Conservation (phyloP, 352 stramenopile species). For the Thraustotheca clavata region DNA sequence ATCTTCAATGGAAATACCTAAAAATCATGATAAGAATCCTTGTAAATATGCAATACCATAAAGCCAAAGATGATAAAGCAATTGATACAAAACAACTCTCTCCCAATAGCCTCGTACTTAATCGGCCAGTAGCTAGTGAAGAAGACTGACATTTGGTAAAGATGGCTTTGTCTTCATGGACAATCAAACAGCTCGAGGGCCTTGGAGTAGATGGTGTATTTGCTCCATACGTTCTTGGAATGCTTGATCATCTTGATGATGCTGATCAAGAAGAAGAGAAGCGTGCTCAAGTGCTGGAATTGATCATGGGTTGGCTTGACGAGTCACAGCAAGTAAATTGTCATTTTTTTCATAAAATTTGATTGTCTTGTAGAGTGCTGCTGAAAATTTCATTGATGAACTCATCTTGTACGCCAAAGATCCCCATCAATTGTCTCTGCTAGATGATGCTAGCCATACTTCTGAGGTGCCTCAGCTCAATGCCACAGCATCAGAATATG, state of each 20-base stretch:
- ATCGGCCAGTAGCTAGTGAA: no score
- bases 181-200: slow-evolving; percentile 46
- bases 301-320: slow-evolving; percentile 75
- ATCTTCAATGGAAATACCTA: no score
- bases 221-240: slow-evolving; percentile 72
- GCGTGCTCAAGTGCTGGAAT: slow-evolving; percentile 66
- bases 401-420: slow-evolving; percentile 18
- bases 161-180: slow-evolving; percentile 50
- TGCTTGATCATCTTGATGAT: slow-evolving; percentile 39
- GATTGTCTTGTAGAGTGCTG: not conserved
- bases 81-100: no score
- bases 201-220: slow-evolving; percentile 78
- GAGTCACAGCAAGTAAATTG: slow-evolving; percentile 7
- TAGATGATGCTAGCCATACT: not conserved
- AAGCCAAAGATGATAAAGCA: no score
- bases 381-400: slow-evolving; percentile 18
- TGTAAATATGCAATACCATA: no score
- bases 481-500: slow-evolving; percentile 13
- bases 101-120: no score
- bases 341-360: not conserved
- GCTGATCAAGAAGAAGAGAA: slow-evolving; percentile 36
- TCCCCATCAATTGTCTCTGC: slow-evolving; percentile 4
- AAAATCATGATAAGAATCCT: no score
- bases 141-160: no score
- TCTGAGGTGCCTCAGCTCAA: not conserved